Percentiles rank a stretch among this genome's conserved stretches.
phyloP scores from a whole-genome alignment of 1,139 yeast genomes.

The Lodderomyces elongisporus region DNA sequence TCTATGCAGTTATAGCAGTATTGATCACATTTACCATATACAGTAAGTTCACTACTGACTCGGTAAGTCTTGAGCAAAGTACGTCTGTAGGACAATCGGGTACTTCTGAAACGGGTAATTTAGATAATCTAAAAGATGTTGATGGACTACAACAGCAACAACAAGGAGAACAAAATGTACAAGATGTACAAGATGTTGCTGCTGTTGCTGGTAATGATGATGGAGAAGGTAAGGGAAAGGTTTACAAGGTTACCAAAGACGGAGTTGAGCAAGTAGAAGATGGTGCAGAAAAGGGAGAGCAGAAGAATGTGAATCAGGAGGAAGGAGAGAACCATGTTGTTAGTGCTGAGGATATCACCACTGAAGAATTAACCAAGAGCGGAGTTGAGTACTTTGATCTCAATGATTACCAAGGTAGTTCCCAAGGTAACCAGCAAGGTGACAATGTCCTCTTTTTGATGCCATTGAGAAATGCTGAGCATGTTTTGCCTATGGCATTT shows the following conservation, averaged over 20 bases:
- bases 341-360: slow-evolving; percentile 7
- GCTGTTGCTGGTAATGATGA: no score
- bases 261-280: slow-evolving; percentile 23
- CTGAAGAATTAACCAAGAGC: slow-evolving; percentile 19
- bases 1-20: slow-evolving; percentile 8
- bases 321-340: slow-evolving; percentile 3
- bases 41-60: slow-evolving; percentile 5
- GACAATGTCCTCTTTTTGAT: slow-evolving; percentile 68
- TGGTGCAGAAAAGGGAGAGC: background rate
- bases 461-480: slow-evolving; percentile 80
- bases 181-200: slow-evolving; percentile 5
- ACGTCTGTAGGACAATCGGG: background rate
- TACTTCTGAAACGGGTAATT: background rate
- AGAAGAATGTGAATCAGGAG: slow-evolving; percentile 2
- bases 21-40: slow-evolving; percentile 11
- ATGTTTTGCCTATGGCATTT: slow-evolving; percentile 76
- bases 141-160: slow-evolving; percentile 3
- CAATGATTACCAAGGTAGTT: slow-evolving; percentile 49
- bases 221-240: no score
- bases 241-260: slow-evolving; percentile 36
- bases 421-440: slow-evolving; percentile 49
- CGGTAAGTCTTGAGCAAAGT: background rate
- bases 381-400: slow-evolving; percentile 60
- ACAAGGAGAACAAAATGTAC: slow-evolving; percentile 1
- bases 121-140: background rate